A percentile compares a stretch with the other conserved stretches of the same genome.
These are phyloP conservation scores for Piedraia hortae DNA, from an alignment of 2,329 filamentous ascomycete species.

Conservation along the genomic window DNA sequence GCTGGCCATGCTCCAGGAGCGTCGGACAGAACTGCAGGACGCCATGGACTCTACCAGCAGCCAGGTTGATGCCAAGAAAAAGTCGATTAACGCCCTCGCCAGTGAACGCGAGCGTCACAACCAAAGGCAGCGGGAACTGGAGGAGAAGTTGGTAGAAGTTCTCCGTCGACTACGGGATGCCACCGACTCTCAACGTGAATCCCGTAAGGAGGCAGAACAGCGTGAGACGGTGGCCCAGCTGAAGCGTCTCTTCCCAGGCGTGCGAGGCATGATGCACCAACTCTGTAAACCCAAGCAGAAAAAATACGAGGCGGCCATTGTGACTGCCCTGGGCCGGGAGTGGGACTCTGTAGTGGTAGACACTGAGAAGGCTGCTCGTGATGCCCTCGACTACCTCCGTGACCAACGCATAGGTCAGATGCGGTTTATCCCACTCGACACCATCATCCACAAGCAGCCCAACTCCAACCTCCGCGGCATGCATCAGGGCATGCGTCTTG, in stretches of 20 bases:
- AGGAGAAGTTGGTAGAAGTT: constrained; percentile 70
- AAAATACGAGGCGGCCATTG: constrained; percentile 81
- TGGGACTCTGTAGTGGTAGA: constrained; percentile 91
- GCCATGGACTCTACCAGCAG: constrained; percentile 34
- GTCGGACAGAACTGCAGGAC: constrained; percentile 33
- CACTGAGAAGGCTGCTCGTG: constrained; percentile 74
- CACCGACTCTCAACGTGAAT: constrained; percentile 62
- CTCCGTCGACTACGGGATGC: constrained; percentile 59
- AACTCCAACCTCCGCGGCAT: constrained; percentile 81
- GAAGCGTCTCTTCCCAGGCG: constrained; percentile 75
- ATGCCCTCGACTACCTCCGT: constrained; percentile 84
- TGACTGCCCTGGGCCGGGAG: constrained; percentile 70
- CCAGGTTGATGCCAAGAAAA: constrained; percentile 72
- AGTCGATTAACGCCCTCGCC: constrained; percentile 59
- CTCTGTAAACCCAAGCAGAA: constrained; percentile 92
- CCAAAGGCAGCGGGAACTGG: constrained; percentile 61
- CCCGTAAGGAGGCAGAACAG: constrained; percentile 47
- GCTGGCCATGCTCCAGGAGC: constrained; percentile 37
- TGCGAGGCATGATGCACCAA: constrained; percentile 70
- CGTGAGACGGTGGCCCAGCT: constrained; percentile 66
- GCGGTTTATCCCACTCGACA: constrained; percentile 89
- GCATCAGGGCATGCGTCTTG: constrained; percentile 54
- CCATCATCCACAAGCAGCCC: constrained; percentile 78
- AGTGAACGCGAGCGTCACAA: constrained; percentile 61
- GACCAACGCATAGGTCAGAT: constrained; percentile 67